phyloP scores from a whole-genome alignment of 2,329 filamentous ascomycete genomes.

The Trichoderma koningii region DNA sequence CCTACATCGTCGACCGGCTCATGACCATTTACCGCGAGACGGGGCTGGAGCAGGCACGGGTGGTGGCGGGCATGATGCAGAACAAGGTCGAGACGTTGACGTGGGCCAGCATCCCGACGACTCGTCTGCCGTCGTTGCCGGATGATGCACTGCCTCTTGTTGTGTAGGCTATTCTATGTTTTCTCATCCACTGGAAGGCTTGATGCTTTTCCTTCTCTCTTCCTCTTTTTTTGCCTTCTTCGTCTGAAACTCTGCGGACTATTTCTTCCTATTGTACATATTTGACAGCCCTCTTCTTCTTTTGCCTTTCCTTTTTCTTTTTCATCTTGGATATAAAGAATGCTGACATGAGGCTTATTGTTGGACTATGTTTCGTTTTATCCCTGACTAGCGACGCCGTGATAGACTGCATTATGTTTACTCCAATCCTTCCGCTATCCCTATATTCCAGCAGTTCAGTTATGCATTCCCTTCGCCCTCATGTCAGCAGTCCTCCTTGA shows the following conservation, averaged over 20 bases:
- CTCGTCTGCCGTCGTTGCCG: slow-evolving; percentile 37
- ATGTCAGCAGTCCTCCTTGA: neutral
- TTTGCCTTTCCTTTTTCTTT: neutral
- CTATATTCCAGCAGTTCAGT: neutral
- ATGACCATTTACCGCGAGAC: slow-evolving; percentile 50
- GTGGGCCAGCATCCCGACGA: slow-evolving; percentile 34
- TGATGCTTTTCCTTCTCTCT: neutral
- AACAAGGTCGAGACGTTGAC: slow-evolving; percentile 38
- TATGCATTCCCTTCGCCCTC: neutral
- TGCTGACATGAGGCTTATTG: neutral
- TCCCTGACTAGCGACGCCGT: neutral
- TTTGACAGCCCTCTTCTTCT: neutral
- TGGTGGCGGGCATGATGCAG: slow-evolving; percentile 47
- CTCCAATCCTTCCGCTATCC: neutral
- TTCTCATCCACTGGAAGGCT: neutral
- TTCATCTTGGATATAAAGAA: neutral
- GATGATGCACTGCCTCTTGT: slow-evolving; percentile 33
- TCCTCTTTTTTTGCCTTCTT: neutral
- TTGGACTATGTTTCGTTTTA: neutral
- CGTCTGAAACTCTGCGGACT: neutral
- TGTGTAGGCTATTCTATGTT: slow-evolving; percentile 32
- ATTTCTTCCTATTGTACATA: neutral
- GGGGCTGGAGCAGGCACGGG: slow-evolving; percentile 48
- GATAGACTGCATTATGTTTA: neutral
- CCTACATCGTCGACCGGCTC: slow-evolving; percentile 50